Percentiles rank a stretch among this genome's conserved stretches.
Evolutionary conservation across 2,329 filamentous ascomycete species (phyloP).

Genomic region (Colletotrichum costaricense): DNA sequence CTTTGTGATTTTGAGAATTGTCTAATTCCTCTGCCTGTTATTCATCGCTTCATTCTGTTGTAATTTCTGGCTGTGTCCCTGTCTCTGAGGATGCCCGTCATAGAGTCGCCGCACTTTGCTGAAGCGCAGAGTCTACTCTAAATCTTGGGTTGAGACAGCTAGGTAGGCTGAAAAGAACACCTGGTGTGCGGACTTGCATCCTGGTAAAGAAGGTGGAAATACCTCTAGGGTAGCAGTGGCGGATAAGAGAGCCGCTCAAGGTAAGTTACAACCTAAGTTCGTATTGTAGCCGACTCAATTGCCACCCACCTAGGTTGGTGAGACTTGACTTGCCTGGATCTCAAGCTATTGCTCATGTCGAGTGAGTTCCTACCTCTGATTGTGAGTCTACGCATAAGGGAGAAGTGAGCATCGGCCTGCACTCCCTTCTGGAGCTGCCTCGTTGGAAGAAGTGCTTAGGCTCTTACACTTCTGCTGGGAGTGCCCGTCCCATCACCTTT

Average conservation of each 20-base stretch:
- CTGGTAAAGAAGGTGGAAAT: not conserved
- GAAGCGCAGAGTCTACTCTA: not conserved
- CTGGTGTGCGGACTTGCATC: not conserved
- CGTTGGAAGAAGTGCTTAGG: not conserved
- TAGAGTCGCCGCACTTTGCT: not conserved
- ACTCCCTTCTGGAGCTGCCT: not conserved
- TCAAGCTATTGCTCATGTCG: not conserved
- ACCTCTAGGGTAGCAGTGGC: not conserved
- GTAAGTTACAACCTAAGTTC: not conserved
- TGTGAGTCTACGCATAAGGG: too few relatives aligned
- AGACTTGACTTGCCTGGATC: not conserved
- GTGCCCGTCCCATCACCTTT: too few relatives aligned
- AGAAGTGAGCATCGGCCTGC: too few relatives aligned
- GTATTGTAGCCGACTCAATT: not conserved
- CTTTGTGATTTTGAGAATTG: not conserved
- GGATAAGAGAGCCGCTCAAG: not conserved
- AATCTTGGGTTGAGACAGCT: not conserved
- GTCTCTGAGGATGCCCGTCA: not conserved
- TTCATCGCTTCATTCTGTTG: not conserved
- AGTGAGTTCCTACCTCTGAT: too few relatives aligned
- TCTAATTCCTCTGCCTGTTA: not conserved
- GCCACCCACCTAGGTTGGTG: not conserved
- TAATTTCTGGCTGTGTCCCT: not conserved
- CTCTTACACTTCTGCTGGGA: too few relatives aligned
- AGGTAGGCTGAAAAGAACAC: not conserved